These are phyloP conservation scores for Agarophyton chilense DNA, from an alignment of 23 red algal species.

Conservation along the genomic window DNA sequence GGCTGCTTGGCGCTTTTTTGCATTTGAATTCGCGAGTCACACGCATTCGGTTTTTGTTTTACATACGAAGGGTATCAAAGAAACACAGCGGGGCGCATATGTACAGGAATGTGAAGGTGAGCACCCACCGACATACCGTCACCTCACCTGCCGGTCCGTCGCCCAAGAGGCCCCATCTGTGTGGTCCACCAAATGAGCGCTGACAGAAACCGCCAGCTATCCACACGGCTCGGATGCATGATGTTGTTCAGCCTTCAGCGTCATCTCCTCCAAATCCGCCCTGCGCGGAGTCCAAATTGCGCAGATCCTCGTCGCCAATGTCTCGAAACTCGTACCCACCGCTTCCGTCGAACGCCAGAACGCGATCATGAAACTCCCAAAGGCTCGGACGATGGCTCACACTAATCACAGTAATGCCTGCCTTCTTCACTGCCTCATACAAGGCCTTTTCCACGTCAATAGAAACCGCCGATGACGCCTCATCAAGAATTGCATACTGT, in stretches of 20 bases:
- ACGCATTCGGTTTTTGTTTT: too few species aligned
- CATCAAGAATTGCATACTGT: constrained; percentile 96
- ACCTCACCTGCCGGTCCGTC: too few species aligned
- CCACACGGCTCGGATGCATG: too few species aligned
- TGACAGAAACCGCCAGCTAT: too few species aligned
- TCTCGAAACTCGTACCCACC: constrained; percentile 83
- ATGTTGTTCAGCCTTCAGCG: neutral
- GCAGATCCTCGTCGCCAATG: constrained; percentile 77
- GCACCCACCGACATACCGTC: too few species aligned
- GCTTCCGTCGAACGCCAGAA: constrained; percentile 89
- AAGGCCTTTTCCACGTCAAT: constrained; percentile 92
- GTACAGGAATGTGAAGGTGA: too few species aligned
- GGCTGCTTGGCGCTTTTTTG: neutral
- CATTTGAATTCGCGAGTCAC: neutral
- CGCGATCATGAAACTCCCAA: constrained; percentile 92
- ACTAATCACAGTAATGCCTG: constrained; percentile 89
- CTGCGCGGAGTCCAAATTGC: constrained; percentile 10
- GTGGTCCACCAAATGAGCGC: too few species aligned
- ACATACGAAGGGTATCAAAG: too few species aligned
- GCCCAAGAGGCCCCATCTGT: too few species aligned
- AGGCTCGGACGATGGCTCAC: constrained; percentile 99
- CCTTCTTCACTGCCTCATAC: constrained; percentile 84
- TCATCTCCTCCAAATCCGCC: neutral
- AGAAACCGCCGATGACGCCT: constrained; percentile 89
- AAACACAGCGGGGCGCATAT: too few species aligned